Conservation (phyloP, 805 yeast species). For the Wickerhamiella dianesei region DNA sequence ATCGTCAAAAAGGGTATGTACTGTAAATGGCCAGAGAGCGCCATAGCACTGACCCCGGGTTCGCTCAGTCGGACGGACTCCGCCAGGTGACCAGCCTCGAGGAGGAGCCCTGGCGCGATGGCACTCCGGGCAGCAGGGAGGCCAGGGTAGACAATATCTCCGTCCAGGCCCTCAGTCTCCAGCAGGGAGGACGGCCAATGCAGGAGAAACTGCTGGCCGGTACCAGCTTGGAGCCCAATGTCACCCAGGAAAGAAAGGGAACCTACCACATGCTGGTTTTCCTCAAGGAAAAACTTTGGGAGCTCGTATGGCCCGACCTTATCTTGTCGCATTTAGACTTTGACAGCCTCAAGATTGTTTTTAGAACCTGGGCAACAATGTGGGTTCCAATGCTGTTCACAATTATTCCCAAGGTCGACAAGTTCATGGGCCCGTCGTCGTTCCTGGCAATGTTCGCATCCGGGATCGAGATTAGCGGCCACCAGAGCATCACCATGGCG, state of each 20-base stretch:
- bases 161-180: neutral
- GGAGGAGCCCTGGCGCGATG: neutral
- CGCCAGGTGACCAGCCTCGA: neutral
- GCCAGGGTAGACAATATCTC: neutral
- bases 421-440: constrained; percentile 21
- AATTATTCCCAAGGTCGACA: constrained; percentile 10
- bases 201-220: neutral
- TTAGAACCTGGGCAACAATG: constrained; percentile 20
- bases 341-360: constrained; percentile 14
- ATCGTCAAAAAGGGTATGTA: too few relatives aligned
- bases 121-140: neutral
- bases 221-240: neutral
- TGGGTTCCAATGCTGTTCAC: constrained; percentile 18
- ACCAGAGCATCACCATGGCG: constrained; percentile 16
- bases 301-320: constrained; percentile 11
- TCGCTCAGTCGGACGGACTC: neutral
- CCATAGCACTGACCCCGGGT: neutral
- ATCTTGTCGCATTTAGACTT: constrained; percentile 19
- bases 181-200: neutral
- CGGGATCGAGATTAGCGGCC: constrained; percentile 20
- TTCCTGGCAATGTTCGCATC: constrained; percentile 18
- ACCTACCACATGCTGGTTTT: neutral
- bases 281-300: neutral
- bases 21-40: neutral
- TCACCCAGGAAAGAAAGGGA: neutral